Percentiles rank a stretch among this genome's conserved stretches.
These are phyloP conservation scores for Colletotrichum sp. DNA, from an alignment of 2,329 filamentous ascomycete genomes.

Conservation along the genomic window DNA sequence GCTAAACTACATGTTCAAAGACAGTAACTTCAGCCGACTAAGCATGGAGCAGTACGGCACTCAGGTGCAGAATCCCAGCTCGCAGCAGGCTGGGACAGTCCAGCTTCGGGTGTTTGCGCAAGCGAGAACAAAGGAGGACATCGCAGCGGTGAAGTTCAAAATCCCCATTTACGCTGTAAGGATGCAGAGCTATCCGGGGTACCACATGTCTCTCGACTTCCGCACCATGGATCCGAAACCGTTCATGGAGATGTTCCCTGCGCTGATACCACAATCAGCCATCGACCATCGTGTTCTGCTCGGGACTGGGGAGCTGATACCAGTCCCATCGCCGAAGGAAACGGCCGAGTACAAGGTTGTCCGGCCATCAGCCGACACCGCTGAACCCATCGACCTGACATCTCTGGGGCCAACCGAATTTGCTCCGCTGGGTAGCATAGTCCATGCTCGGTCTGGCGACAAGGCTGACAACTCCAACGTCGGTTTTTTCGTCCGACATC, in stretches of 20 bases:
- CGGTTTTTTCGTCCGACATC: conserved; percentile 43
- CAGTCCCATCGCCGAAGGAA: background rate
- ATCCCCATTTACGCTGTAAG: conserved; percentile 40
- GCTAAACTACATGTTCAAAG: conserved; percentile 25
- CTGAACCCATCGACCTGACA: background rate
- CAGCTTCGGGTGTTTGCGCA: conserved; percentile 28
- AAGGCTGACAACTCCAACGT: conserved; percentile 43
- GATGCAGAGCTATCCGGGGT: conserved; percentile 47
- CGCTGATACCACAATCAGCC: conserved; percentile 30
- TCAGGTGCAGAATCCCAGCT: conserved; percentile 21
- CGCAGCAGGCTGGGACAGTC: conserved; percentile 27
- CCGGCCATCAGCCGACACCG: conserved; percentile 11
- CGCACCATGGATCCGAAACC: conserved; percentile 45
- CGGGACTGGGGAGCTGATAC: background rate
- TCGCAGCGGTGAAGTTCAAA: conserved; percentile 27
- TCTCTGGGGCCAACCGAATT: background rate
- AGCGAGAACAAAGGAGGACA: conserved; percentile 27
- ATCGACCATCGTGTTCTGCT: conserved; percentile 30
- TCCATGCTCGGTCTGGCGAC: conserved; percentile 41
- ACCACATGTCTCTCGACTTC: conserved; percentile 49
- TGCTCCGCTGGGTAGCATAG: conserved; percentile 34
- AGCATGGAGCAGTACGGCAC: conserved; percentile 35
- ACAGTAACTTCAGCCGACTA: conserved; percentile 37
- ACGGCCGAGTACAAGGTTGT: background rate
- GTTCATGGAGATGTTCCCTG: conserved; percentile 49